A percentile compares a stretch with the other conserved stretches of the same genome.
Evolutionary conservation across 495 filamentous ascomycete genomes (phyloP).

Genomic region (Aspergillus taichungensis): DNA sequence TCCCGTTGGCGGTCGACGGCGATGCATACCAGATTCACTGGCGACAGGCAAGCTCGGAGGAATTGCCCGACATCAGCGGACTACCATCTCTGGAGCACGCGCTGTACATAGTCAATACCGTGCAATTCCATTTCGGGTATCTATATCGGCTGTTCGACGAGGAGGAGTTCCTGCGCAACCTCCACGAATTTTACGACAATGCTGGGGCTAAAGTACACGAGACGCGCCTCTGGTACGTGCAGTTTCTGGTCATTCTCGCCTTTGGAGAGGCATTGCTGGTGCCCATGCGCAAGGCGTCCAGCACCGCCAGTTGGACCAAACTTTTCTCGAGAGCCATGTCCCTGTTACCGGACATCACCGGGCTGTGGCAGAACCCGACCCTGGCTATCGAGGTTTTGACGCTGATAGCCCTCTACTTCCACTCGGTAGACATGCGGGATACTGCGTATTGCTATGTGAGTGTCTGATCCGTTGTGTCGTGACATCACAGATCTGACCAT

Average conservation of each 20-base stretch:
- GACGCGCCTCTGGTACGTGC: constrained; percentile 24
- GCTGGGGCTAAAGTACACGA: constrained; percentile 10
- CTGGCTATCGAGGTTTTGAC: constrained; percentile 22
- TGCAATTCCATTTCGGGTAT: constrained; percentile 23
- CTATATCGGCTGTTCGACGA: constrained; percentile 26
- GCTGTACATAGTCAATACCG: constrained; percentile 21
- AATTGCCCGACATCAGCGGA: constrained; percentile 15
- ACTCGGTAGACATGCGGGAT: constrained; percentile 25
- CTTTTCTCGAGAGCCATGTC: constrained; percentile 24
- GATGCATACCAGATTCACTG: constrained; percentile 24
- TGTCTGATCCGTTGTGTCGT: neutral
- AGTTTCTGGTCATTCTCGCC: constrained; percentile 25
- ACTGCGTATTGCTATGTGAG: constrained; percentile 24
- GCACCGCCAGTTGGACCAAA: constrained; percentile 14
- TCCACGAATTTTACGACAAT: constrained; percentile 19
- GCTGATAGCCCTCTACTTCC: constrained; percentile 22
- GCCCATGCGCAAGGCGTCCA: constrained; percentile 10
- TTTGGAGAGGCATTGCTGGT: constrained; percentile 25
- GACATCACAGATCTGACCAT: neutral
- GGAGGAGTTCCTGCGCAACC: constrained; percentile 19
- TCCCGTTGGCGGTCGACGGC: constrained; percentile 20
- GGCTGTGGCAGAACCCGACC: constrained; percentile 20
- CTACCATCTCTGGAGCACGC: constrained; percentile 24
- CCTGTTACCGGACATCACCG: constrained; percentile 23
- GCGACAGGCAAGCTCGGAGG: constrained; percentile 17